A percentile compares a stretch with the other conserved stretches of the same genome.
phyloP scores from a whole-genome alignment of 2,329 filamentous ascomycete genomes.

The Tympanopsis confertula region DNA sequence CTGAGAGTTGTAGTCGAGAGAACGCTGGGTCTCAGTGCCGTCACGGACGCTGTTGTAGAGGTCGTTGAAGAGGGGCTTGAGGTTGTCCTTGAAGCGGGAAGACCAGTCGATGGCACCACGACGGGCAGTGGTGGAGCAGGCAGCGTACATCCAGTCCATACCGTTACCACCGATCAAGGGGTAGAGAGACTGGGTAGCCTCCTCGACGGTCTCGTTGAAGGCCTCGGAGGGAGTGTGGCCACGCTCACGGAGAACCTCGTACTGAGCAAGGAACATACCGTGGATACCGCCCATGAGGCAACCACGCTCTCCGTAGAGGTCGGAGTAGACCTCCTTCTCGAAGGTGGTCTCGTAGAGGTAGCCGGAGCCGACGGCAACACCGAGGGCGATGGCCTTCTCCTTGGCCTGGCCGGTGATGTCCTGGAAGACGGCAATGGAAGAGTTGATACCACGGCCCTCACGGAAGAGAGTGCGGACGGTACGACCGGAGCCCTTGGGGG shows the following conservation, averaged over 20 bases:
- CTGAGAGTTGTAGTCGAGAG: slow-evolving; percentile 93
- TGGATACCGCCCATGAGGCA: slow-evolving; percentile 99
- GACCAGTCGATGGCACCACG: slow-evolving; percentile 99
- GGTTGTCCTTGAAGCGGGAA: slow-evolving; percentile 88
- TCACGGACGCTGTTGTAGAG: slow-evolving; percentile 88
- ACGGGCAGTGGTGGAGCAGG: slow-evolving; percentile 96
- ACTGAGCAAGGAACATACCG: slow-evolving; percentile 99
- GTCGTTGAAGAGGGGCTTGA: slow-evolving; percentile 97
- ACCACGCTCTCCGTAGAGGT: slow-evolving; percentile 98
- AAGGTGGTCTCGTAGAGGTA: slow-evolving; percentile 99
- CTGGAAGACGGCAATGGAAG: slow-evolving; percentile 94
- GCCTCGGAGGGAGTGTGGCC: slow-evolving; percentile 96
- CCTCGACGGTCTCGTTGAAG: slow-evolving; percentile 99
- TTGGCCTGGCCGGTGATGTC: slow-evolving; percentile 95
- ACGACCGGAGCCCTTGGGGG: slow-evolving; percentile 96
- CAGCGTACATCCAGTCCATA: slow-evolving; percentile 99
- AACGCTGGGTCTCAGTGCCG: slow-evolving; percentile 89
- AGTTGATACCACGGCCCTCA: slow-evolving; percentile 99
- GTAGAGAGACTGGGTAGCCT: slow-evolving; percentile 96
- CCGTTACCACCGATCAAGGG: slow-evolving; percentile 93
- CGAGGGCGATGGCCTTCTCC: slow-evolving; percentile 93
- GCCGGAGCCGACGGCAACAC: slow-evolving; percentile 90
- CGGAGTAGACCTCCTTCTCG: slow-evolving; percentile 99
- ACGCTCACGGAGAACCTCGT: slow-evolving; percentile 98
- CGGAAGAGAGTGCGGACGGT: slow-evolving; percentile 98